Evolutionary conservation across 495 filamentous ascomycete species (phyloP).

Genomic region (Cercophora samala): DNA sequence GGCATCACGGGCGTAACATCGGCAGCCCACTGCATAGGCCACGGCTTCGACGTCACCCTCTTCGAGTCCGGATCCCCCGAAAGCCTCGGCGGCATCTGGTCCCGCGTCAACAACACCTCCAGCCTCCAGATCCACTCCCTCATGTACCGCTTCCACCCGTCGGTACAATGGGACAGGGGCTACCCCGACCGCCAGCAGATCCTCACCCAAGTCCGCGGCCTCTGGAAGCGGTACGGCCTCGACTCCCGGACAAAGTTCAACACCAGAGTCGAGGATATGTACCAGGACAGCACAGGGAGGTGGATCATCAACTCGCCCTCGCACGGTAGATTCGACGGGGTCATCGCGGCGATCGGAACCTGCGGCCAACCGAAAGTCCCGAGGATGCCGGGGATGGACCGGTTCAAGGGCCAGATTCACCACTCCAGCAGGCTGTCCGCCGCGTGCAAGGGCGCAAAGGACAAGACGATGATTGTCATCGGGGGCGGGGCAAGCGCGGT

Average conservation of each 20-base stretch:
- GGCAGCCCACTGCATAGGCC: slow-evolving; percentile 79
- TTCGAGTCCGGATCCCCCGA: slow-evolving; percentile 67
- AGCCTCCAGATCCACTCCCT: slow-evolving; percentile 78
- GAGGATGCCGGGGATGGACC: slow-evolving; percentile 59
- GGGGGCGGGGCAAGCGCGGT: slow-evolving; percentile 80
- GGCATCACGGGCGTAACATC: slow-evolving; percentile 79
- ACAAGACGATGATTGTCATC: slow-evolving; percentile 70
- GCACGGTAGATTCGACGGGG: slow-evolving; percentile 70
- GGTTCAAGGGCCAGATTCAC: slow-evolving; percentile 64
- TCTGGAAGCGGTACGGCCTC: slow-evolving; percentile 76
- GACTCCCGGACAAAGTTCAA: slow-evolving; percentile 68
- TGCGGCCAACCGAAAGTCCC: slow-evolving; percentile 76
- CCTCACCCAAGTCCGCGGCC: slow-evolving; percentile 60
- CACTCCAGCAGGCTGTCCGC: slow-evolving; percentile 72
- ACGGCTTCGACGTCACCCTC: slow-evolving; percentile 78
- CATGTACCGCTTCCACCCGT: slow-evolving; percentile 88
- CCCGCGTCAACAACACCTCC: slow-evolving; percentile 73
- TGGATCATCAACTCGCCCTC: slow-evolving; percentile 76
- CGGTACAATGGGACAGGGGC: slow-evolving; percentile 65
- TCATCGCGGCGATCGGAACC: slow-evolving; percentile 73
- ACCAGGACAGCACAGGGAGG: slow-evolving; percentile 61
- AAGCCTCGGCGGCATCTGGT: slow-evolving; percentile 79
- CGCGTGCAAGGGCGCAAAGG: slow-evolving; percentile 49
- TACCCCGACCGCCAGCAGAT: slow-evolving; percentile 76
- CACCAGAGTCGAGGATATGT: slow-evolving; percentile 62